These are phyloP conservation scores for Kandelia obovata DNA, from an alignment of 345 rosid genomes.

Conservation along the genomic window DNA sequence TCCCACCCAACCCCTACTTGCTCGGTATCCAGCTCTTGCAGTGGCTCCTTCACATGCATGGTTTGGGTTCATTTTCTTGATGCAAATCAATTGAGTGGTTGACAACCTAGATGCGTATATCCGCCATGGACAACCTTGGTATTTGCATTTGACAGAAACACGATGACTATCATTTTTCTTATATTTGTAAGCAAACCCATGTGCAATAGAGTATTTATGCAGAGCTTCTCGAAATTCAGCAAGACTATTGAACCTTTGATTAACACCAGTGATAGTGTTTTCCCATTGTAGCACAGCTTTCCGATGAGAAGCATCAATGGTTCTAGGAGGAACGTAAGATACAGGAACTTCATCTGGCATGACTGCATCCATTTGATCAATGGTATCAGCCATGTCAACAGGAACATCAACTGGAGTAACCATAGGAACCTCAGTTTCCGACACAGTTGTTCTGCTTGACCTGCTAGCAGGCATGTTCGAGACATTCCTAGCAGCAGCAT, in stretches of 20 bases:
- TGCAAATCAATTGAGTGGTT: constrained; percentile 75
- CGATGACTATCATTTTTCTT: constrained; percentile 94
- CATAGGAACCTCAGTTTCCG: constrained; percentile 51
- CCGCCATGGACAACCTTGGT: constrained; percentile 91
- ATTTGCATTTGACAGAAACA: constrained; percentile 82
- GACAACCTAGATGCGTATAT: constrained; percentile 80
- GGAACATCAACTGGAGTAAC: constrained; percentile 38
- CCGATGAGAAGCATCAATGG: constrained; percentile 43
- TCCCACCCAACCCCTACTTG: constrained; percentile 92
- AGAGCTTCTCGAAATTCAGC: constrained; percentile 83
- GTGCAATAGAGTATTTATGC: constrained; percentile 85
- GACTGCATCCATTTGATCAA: constrained; percentile 24
- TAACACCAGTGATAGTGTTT: constrained; percentile 80
- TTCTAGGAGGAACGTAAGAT: constrained; percentile 33
- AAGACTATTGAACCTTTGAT: constrained; percentile 78
- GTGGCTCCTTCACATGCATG: constrained; percentile 88
- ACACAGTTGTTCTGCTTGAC: constrained; percentile 68
- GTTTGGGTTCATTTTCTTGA: constrained; percentile 74
- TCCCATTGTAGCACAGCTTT: constrained; percentile 83
- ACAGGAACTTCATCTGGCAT: constrained; percentile 42
- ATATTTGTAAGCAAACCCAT: constrained; percentile 79
- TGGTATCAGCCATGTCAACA: constrained; percentile 24
- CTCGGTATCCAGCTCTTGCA: constrained; percentile 74
- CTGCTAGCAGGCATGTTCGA: constrained; percentile 71
- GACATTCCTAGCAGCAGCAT: constrained; percentile 45